Conservation (phyloP, 2,329 filamentous ascomycete genomes). For the Cladophialophora chaetospira region DNA sequence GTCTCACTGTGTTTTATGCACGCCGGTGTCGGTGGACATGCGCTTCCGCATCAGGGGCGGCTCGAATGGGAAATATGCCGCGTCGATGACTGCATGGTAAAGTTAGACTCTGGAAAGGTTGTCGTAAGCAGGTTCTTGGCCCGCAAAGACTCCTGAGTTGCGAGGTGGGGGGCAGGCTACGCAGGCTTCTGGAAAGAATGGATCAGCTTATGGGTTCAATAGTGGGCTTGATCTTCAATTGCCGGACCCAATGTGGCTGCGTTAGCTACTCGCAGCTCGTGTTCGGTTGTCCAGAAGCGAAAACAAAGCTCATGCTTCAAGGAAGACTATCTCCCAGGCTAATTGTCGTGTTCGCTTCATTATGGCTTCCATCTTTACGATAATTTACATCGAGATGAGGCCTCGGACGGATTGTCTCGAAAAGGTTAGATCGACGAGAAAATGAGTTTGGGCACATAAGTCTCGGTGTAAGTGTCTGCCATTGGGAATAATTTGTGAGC, state of each 20-base stretch:
- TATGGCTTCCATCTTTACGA: not conserved
- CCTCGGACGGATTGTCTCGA: not conserved
- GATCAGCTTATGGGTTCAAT: constrained; percentile 8
- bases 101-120: not conserved
- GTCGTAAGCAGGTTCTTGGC: not conserved
- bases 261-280: constrained; percentile 9
- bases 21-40: not conserved
- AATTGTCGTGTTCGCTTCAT: not conserved
- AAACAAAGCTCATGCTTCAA: not conserved
- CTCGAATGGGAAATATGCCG: not conserved
- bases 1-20: not conserved
- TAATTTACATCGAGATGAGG: not conserved
- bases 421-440: not conserved
- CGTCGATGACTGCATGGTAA: not conserved
- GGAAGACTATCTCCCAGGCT: not conserved
- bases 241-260: constrained; percentile 5
- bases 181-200: constrained; percentile 23
- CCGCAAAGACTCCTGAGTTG: not conserved
- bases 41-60: not conserved
- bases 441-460: not conserved
- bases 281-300: constrained; percentile 14
- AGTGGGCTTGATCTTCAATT: constrained; percentile 16
- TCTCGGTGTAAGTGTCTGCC: not conserved
- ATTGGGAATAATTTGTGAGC: not conserved
- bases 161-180: not conserved